Evolutionary conservation across 306 rosid genomes (phyloP), one percentile per base, ranked within the genome.

Genomic region (Prunus salicina): DNA sequence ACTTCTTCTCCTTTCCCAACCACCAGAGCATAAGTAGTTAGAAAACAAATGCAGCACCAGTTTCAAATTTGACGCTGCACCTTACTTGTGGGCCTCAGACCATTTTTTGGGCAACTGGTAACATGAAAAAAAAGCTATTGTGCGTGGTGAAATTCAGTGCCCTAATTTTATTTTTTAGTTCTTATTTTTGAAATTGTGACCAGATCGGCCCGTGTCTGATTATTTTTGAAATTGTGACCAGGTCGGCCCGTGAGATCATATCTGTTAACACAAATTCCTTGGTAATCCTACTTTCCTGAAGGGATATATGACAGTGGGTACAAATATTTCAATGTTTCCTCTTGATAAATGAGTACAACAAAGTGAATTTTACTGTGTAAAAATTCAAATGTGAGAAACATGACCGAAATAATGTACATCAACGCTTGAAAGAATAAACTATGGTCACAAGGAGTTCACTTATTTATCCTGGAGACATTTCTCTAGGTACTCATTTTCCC

Each of bases 401-500:
- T 20, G 71, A 30, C 49, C n/a, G 27, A 49, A 77, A 66, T 58
- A 70, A 49, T 52, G 55, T 19, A 85, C 67, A 83, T 43, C 49
- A 86, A 65, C 79, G 77, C 78, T 47, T 82, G 84, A 43, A 88
- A 63, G 19, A 85, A 83, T 50, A 81, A 62, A 22, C 9, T 14
- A 18, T 46, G 57, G 80, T 66, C 28, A 41, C 56, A 78, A 78
- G 53, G 25, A 16, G 45, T 13, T 61, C 8, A 22, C 45, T 63
- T 76, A 64, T 60, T 80, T 81, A 58, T 71, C 79, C 63, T 5
- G 74, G 16, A 80, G 83, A 52, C 68, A 70, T 65, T 82, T 82
- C 84, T 74, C 85, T 57, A 86, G 83, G 64, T 70, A 27, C 60
- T 84, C 78, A 72, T 89, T 86, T 84, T 89, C 91, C 87, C 73